phyloP scores from a whole-genome alignment of 2,329 filamentous ascomycete species.

The Penicillium crustosum region DNA sequence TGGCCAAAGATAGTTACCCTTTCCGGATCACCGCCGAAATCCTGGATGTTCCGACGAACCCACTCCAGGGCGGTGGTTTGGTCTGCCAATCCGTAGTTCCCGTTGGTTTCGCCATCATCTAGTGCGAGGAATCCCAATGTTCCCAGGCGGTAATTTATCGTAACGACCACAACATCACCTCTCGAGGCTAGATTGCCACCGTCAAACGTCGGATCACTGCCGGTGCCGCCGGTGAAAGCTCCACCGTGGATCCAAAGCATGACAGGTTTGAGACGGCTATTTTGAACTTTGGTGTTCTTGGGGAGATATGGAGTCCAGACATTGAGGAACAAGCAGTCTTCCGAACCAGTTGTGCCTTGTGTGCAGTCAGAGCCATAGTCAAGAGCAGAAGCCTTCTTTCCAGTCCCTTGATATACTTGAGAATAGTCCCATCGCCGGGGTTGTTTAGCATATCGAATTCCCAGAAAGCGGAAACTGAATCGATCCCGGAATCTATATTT shows the following conservation, averaged over 20 bases:
- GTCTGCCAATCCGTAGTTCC: conserved; percentile 55
- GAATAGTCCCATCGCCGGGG: conserved; percentile 51
- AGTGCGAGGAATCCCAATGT: conserved; percentile 61
- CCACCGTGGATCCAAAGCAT: conserved; percentile 58
- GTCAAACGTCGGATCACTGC: conserved; percentile 43
- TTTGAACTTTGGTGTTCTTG: conserved; percentile 24
- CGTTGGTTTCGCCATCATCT: conserved; percentile 55
- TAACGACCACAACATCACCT: conserved; percentile 60
- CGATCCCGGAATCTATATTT: conserved; percentile 50
- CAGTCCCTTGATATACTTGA: conserved; percentile 46
- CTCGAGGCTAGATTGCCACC: conserved; percentile 59
- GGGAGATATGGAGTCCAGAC: conserved; percentile 46
- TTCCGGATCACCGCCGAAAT: conserved; percentile 51
- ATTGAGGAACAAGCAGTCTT: conserved; percentile 53
- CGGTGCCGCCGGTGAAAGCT: conserved; percentile 54
- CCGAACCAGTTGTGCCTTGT: conserved; percentile 41
- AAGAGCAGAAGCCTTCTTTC: conserved; percentile 48
- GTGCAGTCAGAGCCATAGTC: conserved; percentile 40
- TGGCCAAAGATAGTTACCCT: conserved; percentile 50
- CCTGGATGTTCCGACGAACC: conserved; percentile 47
- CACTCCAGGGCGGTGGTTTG: conserved; percentile 53
- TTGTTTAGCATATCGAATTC: conserved; percentile 47
- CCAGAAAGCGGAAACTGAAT: conserved; percentile 52
- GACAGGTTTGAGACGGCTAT: conserved; percentile 47
- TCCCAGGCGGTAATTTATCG: conserved; percentile 60